Evolutionary conservation across 345 rosid species (phyloP).

Genomic region (Gossypium ekmanianum): DNA sequence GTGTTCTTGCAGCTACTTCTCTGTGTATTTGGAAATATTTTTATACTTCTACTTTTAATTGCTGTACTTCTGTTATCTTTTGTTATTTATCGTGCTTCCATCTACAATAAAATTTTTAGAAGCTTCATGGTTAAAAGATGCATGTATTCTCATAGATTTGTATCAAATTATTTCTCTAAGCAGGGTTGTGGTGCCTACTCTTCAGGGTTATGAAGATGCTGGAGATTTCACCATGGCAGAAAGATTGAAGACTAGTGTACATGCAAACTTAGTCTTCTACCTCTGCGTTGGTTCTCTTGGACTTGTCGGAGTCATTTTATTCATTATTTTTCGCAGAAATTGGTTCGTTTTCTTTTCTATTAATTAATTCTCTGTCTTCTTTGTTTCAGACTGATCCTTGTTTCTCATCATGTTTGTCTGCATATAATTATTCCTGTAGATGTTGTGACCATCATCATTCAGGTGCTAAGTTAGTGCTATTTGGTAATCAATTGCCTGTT

Average conservation of each 20-base stretch:
- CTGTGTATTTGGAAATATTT: background rate
- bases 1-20: background rate
- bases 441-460: background rate
- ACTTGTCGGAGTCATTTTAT: constrained; percentile 60
- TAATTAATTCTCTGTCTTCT: background rate
- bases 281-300: constrained; percentile 68
- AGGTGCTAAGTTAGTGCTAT: background rate
- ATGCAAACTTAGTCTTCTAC: constrained; percentile 65
- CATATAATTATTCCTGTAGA: background rate
- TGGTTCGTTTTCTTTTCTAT: constrained; percentile 31
- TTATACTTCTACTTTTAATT: background rate
- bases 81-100: background rate
- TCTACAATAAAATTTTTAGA: background rate
- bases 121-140: constrained; percentile 17
- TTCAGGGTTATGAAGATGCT: constrained; percentile 90
- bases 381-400: background rate
- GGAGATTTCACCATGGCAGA: constrained; percentile 74
- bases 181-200: constrained; percentile 83
- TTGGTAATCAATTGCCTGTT: background rate
- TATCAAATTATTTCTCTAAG: constrained; percentile 40
- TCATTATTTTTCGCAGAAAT: constrained; percentile 43
- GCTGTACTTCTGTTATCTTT: background rate
- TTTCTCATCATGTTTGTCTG: constrained; percentile 8
- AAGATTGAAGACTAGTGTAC: constrained; percentile 67
- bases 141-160: constrained; percentile 33